phyloP scores from a whole-genome alignment of 768 basidiomycete species.

The Dioszegia crocea region DNA sequence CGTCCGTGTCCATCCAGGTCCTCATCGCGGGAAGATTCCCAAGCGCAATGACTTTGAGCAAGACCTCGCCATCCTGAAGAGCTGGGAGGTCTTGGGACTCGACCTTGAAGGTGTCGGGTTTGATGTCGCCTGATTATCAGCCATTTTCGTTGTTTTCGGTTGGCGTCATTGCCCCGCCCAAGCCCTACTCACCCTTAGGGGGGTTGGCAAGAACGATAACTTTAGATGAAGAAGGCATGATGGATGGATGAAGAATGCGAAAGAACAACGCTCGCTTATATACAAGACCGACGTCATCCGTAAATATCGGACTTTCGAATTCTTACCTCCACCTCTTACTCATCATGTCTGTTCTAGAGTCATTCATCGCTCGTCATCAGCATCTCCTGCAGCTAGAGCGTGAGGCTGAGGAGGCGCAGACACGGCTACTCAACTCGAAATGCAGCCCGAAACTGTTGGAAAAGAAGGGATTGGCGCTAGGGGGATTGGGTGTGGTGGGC shows the following conservation, averaged over 20 bases:
- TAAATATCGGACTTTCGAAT: background rate
- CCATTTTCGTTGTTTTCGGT: background rate
- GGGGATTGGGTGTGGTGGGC: constrained; percentile 64
- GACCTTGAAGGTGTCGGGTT: constrained; percentile 22
- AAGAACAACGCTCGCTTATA: background rate
- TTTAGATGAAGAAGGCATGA: constrained; percentile 9
- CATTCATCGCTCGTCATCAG: constrained; percentile 40
- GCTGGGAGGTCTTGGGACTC: constrained; percentile 15
- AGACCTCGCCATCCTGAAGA: constrained; percentile 37
- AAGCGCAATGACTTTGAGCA: constrained; percentile 32
- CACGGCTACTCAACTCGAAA: constrained; percentile 71
- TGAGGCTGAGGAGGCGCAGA: constrained; percentile 76
- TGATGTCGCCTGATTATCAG: constrained; percentile 11
- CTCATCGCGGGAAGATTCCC: constrained; percentile 45
- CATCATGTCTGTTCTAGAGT: constrained; percentile 17
- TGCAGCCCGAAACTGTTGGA: constrained; percentile 81
- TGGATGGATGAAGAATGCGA: background rate
- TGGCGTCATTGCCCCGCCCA: background rate
- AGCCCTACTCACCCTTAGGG: constrained; percentile 6
- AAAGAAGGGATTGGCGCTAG: constrained; percentile 75
- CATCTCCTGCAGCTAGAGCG: constrained; percentile 67
- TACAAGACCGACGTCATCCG: background rate
- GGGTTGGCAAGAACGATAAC: constrained; percentile 30
- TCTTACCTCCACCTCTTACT: background rate
- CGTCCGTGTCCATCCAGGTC: constrained; percentile 23